Evolutionary conservation across 2,329 filamentous ascomycete species (phyloP), one percentile per base, ranked within the genome.

Genomic region (Microascus cirrosus): DNA sequence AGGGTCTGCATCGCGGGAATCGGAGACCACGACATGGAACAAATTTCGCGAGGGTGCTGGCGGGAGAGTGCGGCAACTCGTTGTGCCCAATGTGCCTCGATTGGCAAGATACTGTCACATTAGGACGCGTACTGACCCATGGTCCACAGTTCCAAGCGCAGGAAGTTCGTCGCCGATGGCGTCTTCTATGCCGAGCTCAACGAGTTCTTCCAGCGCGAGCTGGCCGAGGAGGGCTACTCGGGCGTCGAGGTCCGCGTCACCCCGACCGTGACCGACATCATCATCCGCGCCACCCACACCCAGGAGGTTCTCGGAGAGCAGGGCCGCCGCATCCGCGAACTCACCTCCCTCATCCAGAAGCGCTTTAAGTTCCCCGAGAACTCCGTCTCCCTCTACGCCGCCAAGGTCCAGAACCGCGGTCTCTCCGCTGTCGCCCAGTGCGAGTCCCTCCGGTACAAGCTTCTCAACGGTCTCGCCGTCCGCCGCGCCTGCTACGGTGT

Each of bases 291-390:
- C 75, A 99, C 94, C 74, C 94, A 99, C 87, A 99, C 94, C 74
- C 94, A 99, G 83, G 95, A 99, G 84, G 95, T 99, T 69, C 90
- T 99, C 73, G 94, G 94, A 74, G 94, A 99, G 87, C 94, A 99
- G 85, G 94, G 94, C 73, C 92, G 94, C 82, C 90, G 94, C 82
- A 99, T 99, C 79, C 93, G 94, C 78, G 94, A 99, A 85, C 91
- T 99, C 79, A 99, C 94, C 76, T 96, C 91, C 73, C 88, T 99
- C 76, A 99, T 99, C 85, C 95, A 99, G 85, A 97, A 99, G 89
- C 92, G 94, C 75, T 99, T 99, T 90, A 96, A 96, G 85, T 99
- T 99, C 88, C 93, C 94, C 80, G 93, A 97, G 84, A 97, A 97
- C 89, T 95, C 89, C 70, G 94, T 99, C 77, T 97, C 94, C 67